Evolutionary conservation across 192 early-diverging fungal species (phyloP).

Genomic region (Coemansia sp.): DNA sequence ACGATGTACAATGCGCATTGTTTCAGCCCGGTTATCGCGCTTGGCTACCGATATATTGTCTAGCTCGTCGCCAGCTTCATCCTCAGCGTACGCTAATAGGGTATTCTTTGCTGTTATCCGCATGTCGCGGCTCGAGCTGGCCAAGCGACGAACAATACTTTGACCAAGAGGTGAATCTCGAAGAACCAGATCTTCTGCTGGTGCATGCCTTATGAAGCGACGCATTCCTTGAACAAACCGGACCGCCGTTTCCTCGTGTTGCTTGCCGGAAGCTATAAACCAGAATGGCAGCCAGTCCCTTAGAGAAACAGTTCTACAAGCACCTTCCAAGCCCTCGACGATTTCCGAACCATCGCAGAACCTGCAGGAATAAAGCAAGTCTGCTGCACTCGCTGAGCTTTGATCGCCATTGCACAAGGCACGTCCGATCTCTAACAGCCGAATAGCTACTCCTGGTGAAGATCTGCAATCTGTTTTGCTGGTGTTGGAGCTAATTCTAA

Average conservation of each 20-base stretch:
- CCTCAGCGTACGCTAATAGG: slow-evolving; percentile 30
- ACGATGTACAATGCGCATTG: slow-evolving; percentile 18
- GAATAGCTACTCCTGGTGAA: neutral
- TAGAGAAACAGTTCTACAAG: slow-evolving; percentile 14
- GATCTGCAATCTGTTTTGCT: neutral
- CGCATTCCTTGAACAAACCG: slow-evolving; percentile 32
- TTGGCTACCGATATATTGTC: slow-evolving; percentile 13
- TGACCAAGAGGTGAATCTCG: slow-evolving; percentile 42
- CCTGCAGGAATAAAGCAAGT: slow-evolving; percentile 2
- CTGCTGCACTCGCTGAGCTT: too few species aligned
- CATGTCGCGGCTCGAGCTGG: slow-evolving; percentile 51
- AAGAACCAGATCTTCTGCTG: slow-evolving; percentile 34
- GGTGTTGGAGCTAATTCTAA: slow-evolving; percentile 2
- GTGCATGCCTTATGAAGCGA: slow-evolving; percentile 49
- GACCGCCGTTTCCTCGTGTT: slow-evolving; percentile 20
- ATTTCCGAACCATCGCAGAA: neutral
- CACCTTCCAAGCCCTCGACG: neutral
- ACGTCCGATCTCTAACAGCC: neutral
- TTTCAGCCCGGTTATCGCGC: slow-evolving; percentile 33
- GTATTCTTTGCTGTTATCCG: slow-evolving; percentile 45
- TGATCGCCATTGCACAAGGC: neutral
- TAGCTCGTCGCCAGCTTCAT: slow-evolving; percentile 3
- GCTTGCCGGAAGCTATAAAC: slow-evolving; percentile 49
- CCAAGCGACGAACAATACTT: slow-evolving; percentile 36
- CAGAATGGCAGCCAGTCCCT: slow-evolving; percentile 54